Evolutionary conservation across 768 basidiomycete genomes (phyloP).

Genomic region (Rhodotorula babjevae): DNA sequence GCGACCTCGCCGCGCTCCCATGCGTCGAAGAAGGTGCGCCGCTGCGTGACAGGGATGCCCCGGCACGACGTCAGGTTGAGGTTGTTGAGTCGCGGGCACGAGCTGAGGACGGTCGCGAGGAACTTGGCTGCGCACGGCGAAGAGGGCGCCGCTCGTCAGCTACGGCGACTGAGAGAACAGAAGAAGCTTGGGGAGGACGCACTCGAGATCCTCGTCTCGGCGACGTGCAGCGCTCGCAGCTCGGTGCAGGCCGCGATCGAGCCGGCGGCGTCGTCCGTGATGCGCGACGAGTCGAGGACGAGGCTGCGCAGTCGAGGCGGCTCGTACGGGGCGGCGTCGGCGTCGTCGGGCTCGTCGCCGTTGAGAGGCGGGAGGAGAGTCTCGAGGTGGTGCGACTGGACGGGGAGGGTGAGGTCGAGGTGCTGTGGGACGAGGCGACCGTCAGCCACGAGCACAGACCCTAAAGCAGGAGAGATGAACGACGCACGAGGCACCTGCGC

Average conservation of each 20-base stretch:
- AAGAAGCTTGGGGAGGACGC: background rate
- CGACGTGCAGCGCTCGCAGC: slow-evolving; percentile 37
- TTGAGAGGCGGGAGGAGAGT: slow-evolving; percentile 8
- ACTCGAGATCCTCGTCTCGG: slow-evolving; percentile 37
- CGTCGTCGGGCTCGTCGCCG: background rate
- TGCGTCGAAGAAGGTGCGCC: slow-evolving; percentile 39
- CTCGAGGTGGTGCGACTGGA: slow-evolving; percentile 33
- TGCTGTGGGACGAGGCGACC: background rate
- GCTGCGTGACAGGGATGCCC: slow-evolving; percentile 38
- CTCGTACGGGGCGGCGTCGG: background rate
- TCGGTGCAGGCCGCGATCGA: slow-evolving; percentile 25
- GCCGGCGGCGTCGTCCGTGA: slow-evolving; percentile 26
- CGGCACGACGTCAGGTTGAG: slow-evolving; percentile 42
- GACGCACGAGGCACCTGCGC: slow-evolving; percentile 23
- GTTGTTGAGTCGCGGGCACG: slow-evolving; percentile 31
- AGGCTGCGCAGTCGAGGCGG: slow-evolving; percentile 29
- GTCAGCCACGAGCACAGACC: background rate
- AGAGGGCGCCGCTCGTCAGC: background rate
- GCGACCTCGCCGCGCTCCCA: slow-evolving; percentile 36
- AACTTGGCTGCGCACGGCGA: slow-evolving; percentile 17
- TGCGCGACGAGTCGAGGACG: slow-evolving; percentile 34
- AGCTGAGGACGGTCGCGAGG: slow-evolving; percentile 29
- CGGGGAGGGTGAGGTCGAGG: slow-evolving; percentile 24
- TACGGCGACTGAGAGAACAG: background rate
- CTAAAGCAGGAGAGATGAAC: background rate